Conservation (phyloP, 306 rosid genomes). For the Mimosa pudica region DNA sequence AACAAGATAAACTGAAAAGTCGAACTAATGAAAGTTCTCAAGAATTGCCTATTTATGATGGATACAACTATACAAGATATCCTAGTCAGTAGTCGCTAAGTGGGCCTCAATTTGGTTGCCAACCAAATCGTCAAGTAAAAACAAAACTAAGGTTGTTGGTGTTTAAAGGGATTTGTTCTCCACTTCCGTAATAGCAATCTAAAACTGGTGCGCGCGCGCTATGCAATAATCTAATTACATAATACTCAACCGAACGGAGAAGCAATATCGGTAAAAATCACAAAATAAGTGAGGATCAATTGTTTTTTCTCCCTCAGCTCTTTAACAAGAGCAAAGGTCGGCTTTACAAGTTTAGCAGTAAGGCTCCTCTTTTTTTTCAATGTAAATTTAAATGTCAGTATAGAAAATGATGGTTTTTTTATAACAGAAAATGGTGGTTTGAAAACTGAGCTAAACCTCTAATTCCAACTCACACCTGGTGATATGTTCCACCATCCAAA, state of each 20-base stretch:
- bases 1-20: not conserved
- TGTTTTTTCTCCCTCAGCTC: not conserved
- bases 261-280: not conserved
- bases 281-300: not conserved
- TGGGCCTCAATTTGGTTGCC: not conserved
- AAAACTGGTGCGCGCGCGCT: too few species aligned
- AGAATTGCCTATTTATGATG: not conserved
- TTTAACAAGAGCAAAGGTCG: not conserved
- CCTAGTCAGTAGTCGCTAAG: not conserved
- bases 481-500: not conserved
- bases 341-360: not conserved
- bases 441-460: not conserved
- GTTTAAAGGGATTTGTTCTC: conserved; percentile 24
- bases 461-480: not conserved
- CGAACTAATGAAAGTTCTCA: not conserved
- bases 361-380: not conserved
- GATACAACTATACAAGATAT: not conserved
- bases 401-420: not conserved
- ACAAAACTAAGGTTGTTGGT: conserved; percentile 15
- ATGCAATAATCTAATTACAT: too few species aligned
- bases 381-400: not conserved
- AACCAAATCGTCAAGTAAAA: conserved; percentile 1
- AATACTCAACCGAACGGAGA: not conserved
- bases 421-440: not conserved
- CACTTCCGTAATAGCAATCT: not conserved